A percentile compares a stretch with the other conserved stretches of the same genome.
These are phyloP conservation scores for Fraxinus pennsylvanica DNA, from an alignment of 257 asterid genomes.

Conservation along the genomic window DNA sequence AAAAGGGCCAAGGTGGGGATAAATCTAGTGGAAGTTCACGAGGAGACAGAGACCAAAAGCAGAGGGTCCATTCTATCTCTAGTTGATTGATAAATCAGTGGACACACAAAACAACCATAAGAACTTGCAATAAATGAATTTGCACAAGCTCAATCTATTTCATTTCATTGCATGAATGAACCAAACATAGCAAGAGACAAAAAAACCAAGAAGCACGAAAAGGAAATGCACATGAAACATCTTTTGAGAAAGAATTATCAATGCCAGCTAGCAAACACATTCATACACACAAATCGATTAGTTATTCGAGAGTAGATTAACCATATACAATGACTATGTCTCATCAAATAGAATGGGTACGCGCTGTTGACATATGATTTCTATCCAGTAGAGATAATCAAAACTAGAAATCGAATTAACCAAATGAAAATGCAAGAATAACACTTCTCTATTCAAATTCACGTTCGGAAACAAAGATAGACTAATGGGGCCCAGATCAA, in stretches of 20 bases:
- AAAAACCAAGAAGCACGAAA: slow-evolving; percentile 36
- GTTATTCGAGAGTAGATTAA: background rate
- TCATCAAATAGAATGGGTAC: too few species aligned
- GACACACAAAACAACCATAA: slow-evolving; percentile 30
- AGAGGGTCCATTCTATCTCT: slow-evolving; percentile 7
- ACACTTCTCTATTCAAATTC: too few species aligned
- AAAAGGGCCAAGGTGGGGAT: slow-evolving; percentile 24
- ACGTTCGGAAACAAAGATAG: too few species aligned
- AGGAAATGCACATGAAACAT: slow-evolving; percentile 37
- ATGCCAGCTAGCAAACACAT: background rate
- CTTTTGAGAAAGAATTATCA: slow-evolving; percentile 1
- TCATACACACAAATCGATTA: background rate
- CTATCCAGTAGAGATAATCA: too few species aligned
- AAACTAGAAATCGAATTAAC: too few species aligned
- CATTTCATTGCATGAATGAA: background rate
- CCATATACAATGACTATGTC: too few species aligned
- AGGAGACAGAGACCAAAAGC: slow-evolving; percentile 26
- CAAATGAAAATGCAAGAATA: too few species aligned
- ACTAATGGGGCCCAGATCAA: too few species aligned
- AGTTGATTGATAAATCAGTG: slow-evolving; percentile 38
- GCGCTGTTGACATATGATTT: too few species aligned
- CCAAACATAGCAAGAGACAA: slow-evolving; percentile 15
- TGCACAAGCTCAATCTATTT: background rate
- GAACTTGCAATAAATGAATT: background rate
- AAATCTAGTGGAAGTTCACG: slow-evolving; percentile 31